Evolutionary conservation across 2,329 filamentous ascomycete genomes (phyloP), one percentile per base, ranked within the genome.

Genomic region (Ceratocystis eucalypticola): DNA sequence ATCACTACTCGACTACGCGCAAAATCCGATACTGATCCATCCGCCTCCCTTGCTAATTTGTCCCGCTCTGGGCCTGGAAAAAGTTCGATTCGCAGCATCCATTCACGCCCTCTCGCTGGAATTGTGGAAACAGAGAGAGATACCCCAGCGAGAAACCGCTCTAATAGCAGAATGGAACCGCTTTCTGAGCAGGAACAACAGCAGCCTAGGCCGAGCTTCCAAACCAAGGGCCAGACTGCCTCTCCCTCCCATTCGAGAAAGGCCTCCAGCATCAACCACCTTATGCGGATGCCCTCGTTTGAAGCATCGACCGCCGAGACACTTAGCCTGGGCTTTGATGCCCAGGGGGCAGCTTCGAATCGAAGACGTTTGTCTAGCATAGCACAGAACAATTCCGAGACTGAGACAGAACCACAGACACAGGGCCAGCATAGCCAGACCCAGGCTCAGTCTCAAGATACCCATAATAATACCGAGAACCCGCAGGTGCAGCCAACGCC

Each of bases 81-180:
- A 73, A 76, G 77, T 25, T 85, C 82, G 3, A 73, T 80, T 2
- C 75, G 79, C 61, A 83, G 81, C 69, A 77, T 77, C 30, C 76
- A 77, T 25, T 82, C 79, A 68, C 75, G 79, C 33, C 81, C 79
- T 0, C 75, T 85, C 48, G 80, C 80, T 3, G 81, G 83, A 69
- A 84, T 84, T 65, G 80, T 80, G 67, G 83, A 84, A 73, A 78
- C 80, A 33, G 82, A 84, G 66, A 79, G 82, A 5, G 77, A 66
- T 12, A 46, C 63, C 6, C 20, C 37, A 10, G 22, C 63, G 12
- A 12, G 63, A 12, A 41, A 50, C 28, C 44, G 45, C 15, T 25
- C 41, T 41, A 33, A 64, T 48, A 53, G 45, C 62, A 37, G 62
- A 50, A 68, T 68, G 66, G 66, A 68, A 50, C 37, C 63, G 12